Evolutionary conservation across 768 basidiomycete species (phyloP), one percentile per base, ranked within the genome.

Genomic region (Tylopilus rubrobrunneus): DNA sequence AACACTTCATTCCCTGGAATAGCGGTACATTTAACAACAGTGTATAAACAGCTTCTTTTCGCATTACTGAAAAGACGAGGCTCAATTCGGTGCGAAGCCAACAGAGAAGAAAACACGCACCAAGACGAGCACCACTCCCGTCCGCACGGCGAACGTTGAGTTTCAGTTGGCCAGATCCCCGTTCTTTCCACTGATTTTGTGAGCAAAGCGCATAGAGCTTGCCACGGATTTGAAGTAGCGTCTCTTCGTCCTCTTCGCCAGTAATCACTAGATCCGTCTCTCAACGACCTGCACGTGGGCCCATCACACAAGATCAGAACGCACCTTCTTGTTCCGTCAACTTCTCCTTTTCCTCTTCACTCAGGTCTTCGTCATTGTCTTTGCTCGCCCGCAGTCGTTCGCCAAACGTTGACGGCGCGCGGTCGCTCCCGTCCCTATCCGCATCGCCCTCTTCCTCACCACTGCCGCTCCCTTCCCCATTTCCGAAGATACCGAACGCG

Each of bases 221-320:
- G 46, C 86, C 88, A 52, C 89, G 81, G 17, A 86, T 84, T 71
- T 87, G 86, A 67, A 83, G 81, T 45, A 89, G 69, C 7, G 86
- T 89, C 51, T 86, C 80, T 62, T 92, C 89, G 21, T 89, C 87
- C 66, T 92, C 89, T 69, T 92, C 89, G 9, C 89, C 89, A 3
- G 89, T 92, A 43, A 77, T 68, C 36, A 87, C 87, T 89, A 57
- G 17, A 59, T 33, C 15, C 27, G 27, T 17, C 14, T 54, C 49
- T 58, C 51, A 58, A 21, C 52, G 45, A 25, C 25, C 19, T 14
- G 31, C 14, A 15, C 45, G 19, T 34, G 29, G 1, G 1, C 0
- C 2, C 45, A 51, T 42, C n/a, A 28, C 42, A 10, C 17, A 27
- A 14, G 28, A 31, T 27, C 39, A 15, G 1, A 37, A 70, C 80